A percentile compares a stretch with the other conserved stretches of the same genome.
Conservation (phyloP, 768 basidiomycete genomes). For the Cystobasidium onofrii region DNA sequence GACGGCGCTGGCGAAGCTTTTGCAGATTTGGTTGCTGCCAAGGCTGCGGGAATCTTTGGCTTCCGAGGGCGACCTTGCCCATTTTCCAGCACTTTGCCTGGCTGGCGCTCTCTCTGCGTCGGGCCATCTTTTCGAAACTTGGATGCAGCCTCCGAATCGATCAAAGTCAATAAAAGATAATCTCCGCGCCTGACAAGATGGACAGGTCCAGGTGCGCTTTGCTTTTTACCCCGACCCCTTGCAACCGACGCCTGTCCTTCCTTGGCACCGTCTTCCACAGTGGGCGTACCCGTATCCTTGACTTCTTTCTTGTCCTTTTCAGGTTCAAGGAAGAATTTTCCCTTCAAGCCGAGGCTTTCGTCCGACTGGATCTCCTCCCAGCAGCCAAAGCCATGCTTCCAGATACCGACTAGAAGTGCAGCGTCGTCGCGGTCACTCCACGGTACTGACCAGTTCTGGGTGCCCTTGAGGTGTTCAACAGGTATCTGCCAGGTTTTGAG, state of each 20-base stretch:
- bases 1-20: constrained; percentile 12
- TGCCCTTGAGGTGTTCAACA: constrained; percentile 84
- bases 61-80: constrained; percentile 6
- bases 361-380: constrained; percentile 96
- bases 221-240: constrained; percentile 51
- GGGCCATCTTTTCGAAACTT: constrained; percentile 15
- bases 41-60: not conserved
- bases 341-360: constrained; percentile 65
- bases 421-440: constrained; percentile 91
- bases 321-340: constrained; percentile 97
- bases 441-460: constrained; percentile 89
- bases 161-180: constrained; percentile 73
- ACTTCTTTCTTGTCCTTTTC: constrained; percentile 65
- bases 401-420: constrained; percentile 88
- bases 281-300: constrained; percentile 13
- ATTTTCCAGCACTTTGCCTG: not conserved
- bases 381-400: constrained; percentile 83
- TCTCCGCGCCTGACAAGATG: constrained; percentile 95
- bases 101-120: not conserved
- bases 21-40: constrained; percentile 12
- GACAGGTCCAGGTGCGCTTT: constrained; percentile 84
- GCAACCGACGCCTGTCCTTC: constrained; percentile 41
- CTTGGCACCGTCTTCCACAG: constrained; percentile 46
- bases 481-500: constrained; percentile 84
- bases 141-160: constrained; percentile 51